Conservation (phyloP, 1,139 yeast species). For the Pichia sp. region DNA sequence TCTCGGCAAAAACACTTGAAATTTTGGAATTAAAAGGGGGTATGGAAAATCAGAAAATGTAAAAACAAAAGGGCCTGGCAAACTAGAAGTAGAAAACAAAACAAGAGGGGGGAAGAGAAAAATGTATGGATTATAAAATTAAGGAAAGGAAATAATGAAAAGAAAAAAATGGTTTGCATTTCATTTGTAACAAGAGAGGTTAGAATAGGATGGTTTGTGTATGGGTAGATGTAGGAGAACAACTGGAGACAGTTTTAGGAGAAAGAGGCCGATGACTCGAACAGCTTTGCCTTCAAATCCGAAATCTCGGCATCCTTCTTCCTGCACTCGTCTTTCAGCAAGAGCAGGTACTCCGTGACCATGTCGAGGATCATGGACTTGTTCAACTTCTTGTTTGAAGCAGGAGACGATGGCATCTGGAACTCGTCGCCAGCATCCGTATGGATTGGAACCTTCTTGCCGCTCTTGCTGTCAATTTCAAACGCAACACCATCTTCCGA, state of each 20-base stretch:
- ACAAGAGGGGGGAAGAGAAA: neutral
- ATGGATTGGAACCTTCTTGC: neutral
- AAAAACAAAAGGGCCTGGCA: neutral
- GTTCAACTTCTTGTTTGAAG: conserved; percentile 40
- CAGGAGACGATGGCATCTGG: conserved; percentile 4
- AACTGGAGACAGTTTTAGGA: neutral
- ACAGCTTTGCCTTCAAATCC: conserved; percentile 1
- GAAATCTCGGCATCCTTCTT: conserved; percentile 14
- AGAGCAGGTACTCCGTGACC: conserved; percentile 56
- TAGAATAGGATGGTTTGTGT: no score
- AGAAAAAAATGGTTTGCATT: no score
- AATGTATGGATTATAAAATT: neutral
- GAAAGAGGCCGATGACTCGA: neutral
- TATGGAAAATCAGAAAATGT: neutral
- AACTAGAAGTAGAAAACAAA: neutral
- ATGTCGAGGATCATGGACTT: conserved; percentile 63
- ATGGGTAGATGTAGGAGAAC: neutral
- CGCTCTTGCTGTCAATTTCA: conserved; percentile 37
- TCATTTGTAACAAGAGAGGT: no score
- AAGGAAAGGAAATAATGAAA: neutral
- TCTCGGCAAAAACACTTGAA: neutral
- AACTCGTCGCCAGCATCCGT: neutral
- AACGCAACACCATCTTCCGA: conserved; percentile 56
- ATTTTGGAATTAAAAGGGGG: neutral
- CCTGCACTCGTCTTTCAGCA: conserved; percentile 44